Conservation (phyloP, 768 basidiomycete species). For the Lentinula guzmanii region DNA sequence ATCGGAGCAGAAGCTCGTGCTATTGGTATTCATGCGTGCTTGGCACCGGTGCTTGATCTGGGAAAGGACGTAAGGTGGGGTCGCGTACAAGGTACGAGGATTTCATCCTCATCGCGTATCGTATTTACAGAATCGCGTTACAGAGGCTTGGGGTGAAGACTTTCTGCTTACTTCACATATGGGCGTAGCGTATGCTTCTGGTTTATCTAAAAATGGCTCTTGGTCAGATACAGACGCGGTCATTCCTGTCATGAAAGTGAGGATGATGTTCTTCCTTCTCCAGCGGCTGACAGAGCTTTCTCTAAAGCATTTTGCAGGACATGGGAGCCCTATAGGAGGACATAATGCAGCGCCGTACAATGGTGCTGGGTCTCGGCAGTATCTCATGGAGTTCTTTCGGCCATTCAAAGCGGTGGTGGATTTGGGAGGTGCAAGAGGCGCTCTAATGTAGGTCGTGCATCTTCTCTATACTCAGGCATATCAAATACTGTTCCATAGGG, state of each 20-base stretch:
- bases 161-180: conserved; percentile 17
- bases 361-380: conserved; percentile 15
- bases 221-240: conserved; percentile 20
- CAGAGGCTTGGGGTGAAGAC: conserved; percentile 22
- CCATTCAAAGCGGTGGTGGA: conserved; percentile 19
- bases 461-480: neutral
- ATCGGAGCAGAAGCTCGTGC: conserved; percentile 18
- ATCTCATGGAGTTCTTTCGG: conserved; percentile 18
- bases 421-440: conserved; percentile 17
- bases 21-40: conserved; percentile 19
- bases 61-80: conserved; percentile 22
- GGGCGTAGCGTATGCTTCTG: conserved; percentile 18
- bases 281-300: neutral
- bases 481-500: conserved; percentile 9
- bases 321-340: conserved; percentile 17
- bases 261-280: neutral
- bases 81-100: conserved; percentile 13
- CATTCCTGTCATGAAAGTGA: conserved; percentile 19
- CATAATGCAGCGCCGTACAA: conserved; percentile 19
- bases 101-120: neutral
- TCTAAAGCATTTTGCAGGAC: conserved; percentile 18
- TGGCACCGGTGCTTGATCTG: conserved; percentile 20
- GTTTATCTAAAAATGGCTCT: conserved; percentile 18
- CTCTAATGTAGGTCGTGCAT: conserved; percentile 16
- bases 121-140: neutral